Percentiles rank a stretch among this genome's conserved stretches.
Evolutionary conservation across 305 asterid genomes (phyloP).

Genomic region (Solanum hybrid): DNA sequence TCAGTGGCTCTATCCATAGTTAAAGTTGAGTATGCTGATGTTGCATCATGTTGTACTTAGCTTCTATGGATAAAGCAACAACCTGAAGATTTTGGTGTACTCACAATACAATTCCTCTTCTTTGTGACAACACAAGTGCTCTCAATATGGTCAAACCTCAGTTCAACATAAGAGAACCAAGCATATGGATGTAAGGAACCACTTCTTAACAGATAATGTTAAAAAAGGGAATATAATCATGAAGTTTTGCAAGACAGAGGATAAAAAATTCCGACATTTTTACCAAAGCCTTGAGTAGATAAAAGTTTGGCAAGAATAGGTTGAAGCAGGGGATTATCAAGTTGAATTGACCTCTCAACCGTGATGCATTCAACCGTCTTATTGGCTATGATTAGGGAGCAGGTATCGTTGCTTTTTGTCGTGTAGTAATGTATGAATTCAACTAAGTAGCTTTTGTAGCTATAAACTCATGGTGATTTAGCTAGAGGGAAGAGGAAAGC

Average conservation of each 20-base stretch:
- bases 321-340: background rate
- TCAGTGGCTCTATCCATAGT: background rate
- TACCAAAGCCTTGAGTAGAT: background rate
- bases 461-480: background rate
- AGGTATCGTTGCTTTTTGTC: background rate
- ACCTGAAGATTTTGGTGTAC: background rate
- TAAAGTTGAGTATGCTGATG: background rate
- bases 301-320: background rate
- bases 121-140: background rate
- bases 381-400: background rate
- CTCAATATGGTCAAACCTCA: background rate
- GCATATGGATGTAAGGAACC: background rate
- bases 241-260: background rate
- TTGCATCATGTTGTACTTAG: background rate
- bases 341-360: background rate
- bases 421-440: background rate
- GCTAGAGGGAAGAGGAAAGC: background rate
- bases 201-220: background rate
- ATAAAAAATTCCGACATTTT: background rate
- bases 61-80: background rate
- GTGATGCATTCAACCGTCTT: background rate
- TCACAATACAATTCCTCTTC: background rate
- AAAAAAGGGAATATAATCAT: background rate
- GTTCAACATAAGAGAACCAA: background rate
- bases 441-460: background rate